Conservation (phyloP, 768 basidiomycete genomes). For the Exsudoporus frostii region DNA sequence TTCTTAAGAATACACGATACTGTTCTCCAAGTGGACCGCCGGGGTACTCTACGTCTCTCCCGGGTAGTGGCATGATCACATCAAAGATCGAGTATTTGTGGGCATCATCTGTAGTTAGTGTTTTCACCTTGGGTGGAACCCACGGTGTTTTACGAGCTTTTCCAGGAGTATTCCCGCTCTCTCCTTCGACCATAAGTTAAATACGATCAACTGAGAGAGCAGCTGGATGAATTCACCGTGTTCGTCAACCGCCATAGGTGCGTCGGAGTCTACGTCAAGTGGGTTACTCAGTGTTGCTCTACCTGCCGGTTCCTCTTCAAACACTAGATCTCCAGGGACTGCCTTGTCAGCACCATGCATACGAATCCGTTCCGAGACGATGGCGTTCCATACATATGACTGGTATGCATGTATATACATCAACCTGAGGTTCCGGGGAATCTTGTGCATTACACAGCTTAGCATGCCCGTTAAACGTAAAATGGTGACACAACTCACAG, state of each 20-base stretch:
- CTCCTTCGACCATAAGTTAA: slow-evolving; percentile 20
- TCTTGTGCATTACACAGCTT: slow-evolving; percentile 46
- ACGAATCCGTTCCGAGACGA: slow-evolving; percentile 90
- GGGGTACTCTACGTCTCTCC: slow-evolving; percentile 91
- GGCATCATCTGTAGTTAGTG: slow-evolving; percentile 73
- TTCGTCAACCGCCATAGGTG: slow-evolving; percentile 34
- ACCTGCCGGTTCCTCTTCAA: slow-evolving; percentile 42
- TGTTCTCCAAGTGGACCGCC: slow-evolving; percentile 82
- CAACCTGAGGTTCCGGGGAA: slow-evolving; percentile 88
- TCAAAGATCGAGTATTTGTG: slow-evolving; percentile 87
- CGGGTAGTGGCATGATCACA: slow-evolving; percentile 96
- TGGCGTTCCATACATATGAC: slow-evolving; percentile 97
- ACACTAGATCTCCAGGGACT: slow-evolving; percentile 89
- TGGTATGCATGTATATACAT: slow-evolving; percentile 99
- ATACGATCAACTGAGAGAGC: background rate
- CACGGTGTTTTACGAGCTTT: slow-evolving; percentile 42
- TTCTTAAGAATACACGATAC: slow-evolving; percentile 74
- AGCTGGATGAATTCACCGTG: slow-evolving; percentile 24
- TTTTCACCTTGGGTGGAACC: slow-evolving; percentile 69
- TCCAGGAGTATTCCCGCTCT: slow-evolving; percentile 14
- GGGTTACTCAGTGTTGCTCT: slow-evolving; percentile 29
- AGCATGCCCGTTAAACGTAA: background rate
- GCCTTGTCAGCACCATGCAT: slow-evolving; percentile 70
- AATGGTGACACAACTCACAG: slow-evolving; percentile 43
- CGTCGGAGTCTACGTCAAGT: slow-evolving; percentile 28